Base-by-base conservation (phyloP, 2,329 filamentous ascomycete species). In the Fusarium subglutinans region DNA sequence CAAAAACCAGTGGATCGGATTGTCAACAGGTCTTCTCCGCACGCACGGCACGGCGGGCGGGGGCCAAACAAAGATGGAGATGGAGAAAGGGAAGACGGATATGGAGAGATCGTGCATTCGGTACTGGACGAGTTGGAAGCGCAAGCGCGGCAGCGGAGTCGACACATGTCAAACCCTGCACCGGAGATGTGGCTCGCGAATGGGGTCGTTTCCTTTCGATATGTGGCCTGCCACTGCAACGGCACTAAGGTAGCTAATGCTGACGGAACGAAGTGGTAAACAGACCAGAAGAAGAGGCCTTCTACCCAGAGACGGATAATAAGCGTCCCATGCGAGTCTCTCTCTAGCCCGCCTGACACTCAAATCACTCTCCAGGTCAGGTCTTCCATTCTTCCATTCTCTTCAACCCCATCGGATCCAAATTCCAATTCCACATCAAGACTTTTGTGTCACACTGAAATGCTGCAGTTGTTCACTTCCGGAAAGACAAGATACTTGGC, bases 61-160 rank as follows among this genome's bases (percentile, higher is more conserved):
- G 62, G 76, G 48, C 69, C 60, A 74, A 73, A 73, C 68, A 68
- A 68, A 68, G 63, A 68, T 68, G 65, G 63, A 68, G 44, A 68
- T 68, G 65, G 65, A 69, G 35, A 41, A 30, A 55, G 35, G 35
- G 24, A 55, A 55, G 66, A 58, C 43, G 37, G 61, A 62, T 43
- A 77, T 72, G 69, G 73, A 73, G 63, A 77, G 73, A 78, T 78
- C 68, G 73, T 78, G 76, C 76, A 78, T 78, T 74, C 48, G 64
- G 66, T 58, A 70, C 66, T 70, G 67, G 67, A 65, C 62, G 62
- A 69, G 57, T 66, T 41, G 35, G 72, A 61, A 74, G 63, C 63
- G 60, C 72, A 61, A 74, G 68, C 63, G 60, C 72, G 72, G 48
- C 43, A 75, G 70, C 73, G 73, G 73, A 71, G 73, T 61, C 63